These are phyloP conservation scores for Gaultheria prostrata DNA, from an alignment of 148 eudicot species.

Conservation along the genomic window DNA sequence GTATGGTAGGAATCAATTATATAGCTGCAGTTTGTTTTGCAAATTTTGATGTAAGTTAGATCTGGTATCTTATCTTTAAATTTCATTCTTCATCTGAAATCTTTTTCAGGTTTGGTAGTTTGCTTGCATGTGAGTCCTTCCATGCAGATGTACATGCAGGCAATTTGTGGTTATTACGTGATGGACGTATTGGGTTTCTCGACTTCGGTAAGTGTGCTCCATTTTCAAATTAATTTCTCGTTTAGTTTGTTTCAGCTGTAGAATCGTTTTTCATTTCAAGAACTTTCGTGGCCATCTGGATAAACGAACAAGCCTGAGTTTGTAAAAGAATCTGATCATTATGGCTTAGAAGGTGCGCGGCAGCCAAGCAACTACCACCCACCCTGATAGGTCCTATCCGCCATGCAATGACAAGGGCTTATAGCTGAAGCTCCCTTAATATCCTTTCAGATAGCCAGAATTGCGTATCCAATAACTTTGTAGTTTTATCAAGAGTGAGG, in stretches of 20 bases:
- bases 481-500: background rate
- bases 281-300: background rate
- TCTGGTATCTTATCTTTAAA: background rate
- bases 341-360: background rate
- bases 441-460: background rate
- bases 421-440: background rate
- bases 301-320: background rate
- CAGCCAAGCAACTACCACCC: background rate
- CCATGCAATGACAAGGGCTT: background rate
- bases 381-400: background rate
- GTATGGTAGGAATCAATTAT: slow-evolving; percentile 65
- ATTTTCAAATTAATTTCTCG: background rate
- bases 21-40: background rate
- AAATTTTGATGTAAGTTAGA: slow-evolving; percentile 7
- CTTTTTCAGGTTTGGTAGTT: slow-evolving; percentile 89
- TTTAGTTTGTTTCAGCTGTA: background rate
- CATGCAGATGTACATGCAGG: slow-evolving; percentile 99
- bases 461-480: background rate
- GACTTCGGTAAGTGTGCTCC: slow-evolving; percentile 72
- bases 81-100: slow-evolving; percentile 4
- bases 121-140: slow-evolving; percentile 90
- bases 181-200: slow-evolving; percentile 95
- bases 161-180: slow-evolving; percentile 89
- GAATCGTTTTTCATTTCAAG: background rate
- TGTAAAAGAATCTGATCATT: background rate